Evolutionary conservation across 1,284 basidiomycete genomes (phyloP).

Genomic region (Heterobasidion occidentale): DNA sequence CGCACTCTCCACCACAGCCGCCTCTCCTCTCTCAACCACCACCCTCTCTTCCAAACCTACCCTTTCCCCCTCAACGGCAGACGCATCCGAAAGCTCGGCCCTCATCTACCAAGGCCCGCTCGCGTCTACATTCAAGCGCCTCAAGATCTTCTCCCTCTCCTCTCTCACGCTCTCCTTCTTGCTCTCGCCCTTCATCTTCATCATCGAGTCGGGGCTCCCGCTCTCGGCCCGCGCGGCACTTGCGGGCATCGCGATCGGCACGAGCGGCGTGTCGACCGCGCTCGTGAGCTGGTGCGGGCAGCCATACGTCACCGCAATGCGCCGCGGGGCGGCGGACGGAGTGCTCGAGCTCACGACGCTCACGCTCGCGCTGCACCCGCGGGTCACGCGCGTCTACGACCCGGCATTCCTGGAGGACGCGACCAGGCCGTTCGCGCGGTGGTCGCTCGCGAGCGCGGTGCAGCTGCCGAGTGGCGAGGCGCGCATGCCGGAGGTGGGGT

Average conservation of each 20-base stretch:
- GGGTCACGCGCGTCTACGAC: conserved; percentile 67
- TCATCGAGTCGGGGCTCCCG: conserved; percentile 72
- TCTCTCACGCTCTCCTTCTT: conserved; percentile 67
- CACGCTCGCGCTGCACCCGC: conserved; percentile 50
- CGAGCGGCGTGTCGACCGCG: conserved; percentile 64
- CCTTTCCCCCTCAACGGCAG: background rate
- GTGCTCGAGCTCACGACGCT: conserved; percentile 63
- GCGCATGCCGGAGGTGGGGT: conserved; percentile 33
- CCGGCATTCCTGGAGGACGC: conserved; percentile 65
- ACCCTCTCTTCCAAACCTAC: background rate
- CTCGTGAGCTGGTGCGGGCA: conserved; percentile 66
- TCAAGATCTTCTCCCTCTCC: conserved; percentile 79
- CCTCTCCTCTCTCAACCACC: background rate
- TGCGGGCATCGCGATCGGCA: conserved; percentile 61
- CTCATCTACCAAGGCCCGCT: conserved; percentile 56
- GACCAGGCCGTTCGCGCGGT: conserved; percentile 69
- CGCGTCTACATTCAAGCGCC: conserved; percentile 59
- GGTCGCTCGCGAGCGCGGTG: conserved; percentile 61
- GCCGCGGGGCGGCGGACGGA: conserved; percentile 18
- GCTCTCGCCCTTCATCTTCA: conserved; percentile 73
- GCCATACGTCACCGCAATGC: conserved; percentile 42
- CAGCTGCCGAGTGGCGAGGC: conserved; percentile 36
- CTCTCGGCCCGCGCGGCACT: conserved; percentile 63
- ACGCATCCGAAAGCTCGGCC: background rate
- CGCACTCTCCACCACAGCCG: background rate